Evolutionary conservation across 1,139 yeast species (phyloP).

Genomic region (Kodamaea sp.): DNA sequence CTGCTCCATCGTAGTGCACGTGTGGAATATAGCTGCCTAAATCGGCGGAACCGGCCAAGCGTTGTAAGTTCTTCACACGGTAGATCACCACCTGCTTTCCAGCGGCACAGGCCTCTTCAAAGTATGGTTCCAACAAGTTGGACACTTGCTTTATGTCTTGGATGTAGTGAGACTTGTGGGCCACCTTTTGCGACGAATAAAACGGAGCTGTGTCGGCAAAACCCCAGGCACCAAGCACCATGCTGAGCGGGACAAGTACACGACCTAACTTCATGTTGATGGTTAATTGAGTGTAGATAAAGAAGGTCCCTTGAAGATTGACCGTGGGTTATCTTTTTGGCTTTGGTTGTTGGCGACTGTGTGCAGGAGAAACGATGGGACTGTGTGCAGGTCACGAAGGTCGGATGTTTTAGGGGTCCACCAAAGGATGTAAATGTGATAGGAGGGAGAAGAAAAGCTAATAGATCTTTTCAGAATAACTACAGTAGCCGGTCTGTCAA

Average conservation of each 20-base stretch:
- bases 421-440: no score
- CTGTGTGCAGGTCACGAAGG: neutral
- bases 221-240: constrained; percentile 20
- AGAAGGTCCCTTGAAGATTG: neutral
- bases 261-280: constrained; percentile 18
- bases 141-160: constrained; percentile 21
- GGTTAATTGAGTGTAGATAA: constrained; percentile 1
- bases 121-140: constrained; percentile 15
- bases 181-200: constrained; percentile 20
- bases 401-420: neutral
- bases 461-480: no score
- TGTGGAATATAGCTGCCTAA: constrained; percentile 27
- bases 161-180: constrained; percentile 20
- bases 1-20: constrained; percentile 30
- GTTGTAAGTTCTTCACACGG: constrained; percentile 24
- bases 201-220: constrained; percentile 37
- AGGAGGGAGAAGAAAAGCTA: no score
- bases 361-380: constrained; percentile 4
- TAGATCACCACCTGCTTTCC: constrained; percentile 22
- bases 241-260: constrained; percentile 11
- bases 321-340: constrained; percentile 1
- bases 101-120: constrained; percentile 19
- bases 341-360: constrained; percentile 1
- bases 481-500: no score
- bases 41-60: constrained; percentile 3